These are phyloP conservation scores for Geotrichum candidum DNA, from an alignment of 1,139 yeast genomes.

Conservation along the genomic window DNA sequence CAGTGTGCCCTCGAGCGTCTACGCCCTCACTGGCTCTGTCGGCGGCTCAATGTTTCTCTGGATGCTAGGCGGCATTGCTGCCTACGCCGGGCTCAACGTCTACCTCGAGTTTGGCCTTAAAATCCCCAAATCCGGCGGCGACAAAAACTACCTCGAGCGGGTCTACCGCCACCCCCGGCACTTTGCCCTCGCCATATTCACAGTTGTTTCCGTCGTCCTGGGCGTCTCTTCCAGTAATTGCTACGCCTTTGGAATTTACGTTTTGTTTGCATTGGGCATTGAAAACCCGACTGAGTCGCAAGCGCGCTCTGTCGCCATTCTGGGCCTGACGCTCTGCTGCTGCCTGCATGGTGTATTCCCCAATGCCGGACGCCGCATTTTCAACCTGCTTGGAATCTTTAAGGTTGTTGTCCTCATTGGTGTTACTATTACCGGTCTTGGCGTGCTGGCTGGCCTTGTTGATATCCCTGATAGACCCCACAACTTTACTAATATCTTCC, in stretches of 20 bases:
- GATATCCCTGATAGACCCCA: conserved; percentile 25
- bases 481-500: conserved; percentile 29
- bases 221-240: conserved; percentile 80
- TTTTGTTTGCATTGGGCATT: conserved; percentile 60
- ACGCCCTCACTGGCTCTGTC: conserved; percentile 62
- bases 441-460: conserved; percentile 30
- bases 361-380: conserved; percentile 56
- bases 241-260: conserved; percentile 44
- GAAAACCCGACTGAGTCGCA: conserved; percentile 34
- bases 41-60: conserved; percentile 69
- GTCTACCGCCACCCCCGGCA: conserved; percentile 60
- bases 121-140: conserved; percentile 76
- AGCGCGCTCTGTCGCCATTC: conserved; percentile 35
- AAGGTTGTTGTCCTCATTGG: conserved; percentile 62
- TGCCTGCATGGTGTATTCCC: conserved; percentile 57
- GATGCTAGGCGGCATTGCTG: conserved; percentile 71
- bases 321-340: conserved; percentile 63
- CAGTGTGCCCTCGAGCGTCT: conserved; percentile 77
- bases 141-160: conserved; percentile 67
- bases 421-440: conserved; percentile 70
- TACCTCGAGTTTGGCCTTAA: conserved; percentile 77
- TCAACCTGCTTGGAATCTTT: conserved; percentile 62
- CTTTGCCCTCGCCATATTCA: conserved; percentile 64
- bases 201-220: conserved; percentile 55
- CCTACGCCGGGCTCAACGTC: conserved; percentile 35